Percentiles rank a stretch among this genome's conserved stretches.
Conservation (phyloP, 2,329 filamentous ascomycete genomes). For the Drechslerella coelobrocha region DNA sequence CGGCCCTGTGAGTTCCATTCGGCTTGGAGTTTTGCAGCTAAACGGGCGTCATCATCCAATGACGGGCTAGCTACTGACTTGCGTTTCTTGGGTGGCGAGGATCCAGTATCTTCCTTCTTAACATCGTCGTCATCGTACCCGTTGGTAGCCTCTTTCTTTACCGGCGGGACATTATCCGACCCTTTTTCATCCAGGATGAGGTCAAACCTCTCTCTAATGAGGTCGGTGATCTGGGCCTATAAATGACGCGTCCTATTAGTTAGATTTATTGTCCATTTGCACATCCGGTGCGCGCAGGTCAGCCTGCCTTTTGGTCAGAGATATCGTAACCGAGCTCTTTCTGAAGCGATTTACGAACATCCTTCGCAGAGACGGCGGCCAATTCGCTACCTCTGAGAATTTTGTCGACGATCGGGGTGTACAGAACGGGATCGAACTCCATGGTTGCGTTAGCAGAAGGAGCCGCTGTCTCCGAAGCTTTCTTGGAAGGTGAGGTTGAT, state of each 20-base stretch:
- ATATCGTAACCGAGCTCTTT: constrained; percentile 66
- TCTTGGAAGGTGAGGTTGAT: constrained; percentile 2
- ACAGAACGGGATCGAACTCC: constrained; percentile 57
- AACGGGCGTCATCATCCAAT: constrained; percentile 80
- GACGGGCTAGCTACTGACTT: constrained; percentile 62
- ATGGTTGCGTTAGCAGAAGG: constrained; percentile 20
- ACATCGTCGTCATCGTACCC: constrained; percentile 58
- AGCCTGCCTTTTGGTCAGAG: constrained; percentile 66
- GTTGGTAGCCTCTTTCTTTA: constrained; percentile 56
- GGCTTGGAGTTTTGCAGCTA: constrained; percentile 86
- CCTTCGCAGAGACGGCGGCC: constrained; percentile 70
- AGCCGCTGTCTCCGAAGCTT: constrained; percentile 7
- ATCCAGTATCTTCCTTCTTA: constrained; percentile 56
- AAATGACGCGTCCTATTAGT: neutral
- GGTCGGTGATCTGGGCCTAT: constrained; percentile 72
- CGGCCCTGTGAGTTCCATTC: constrained; percentile 78
- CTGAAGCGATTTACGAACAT: constrained; percentile 67
- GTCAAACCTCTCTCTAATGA: constrained; percentile 78
- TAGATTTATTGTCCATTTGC: constrained; percentile 8
- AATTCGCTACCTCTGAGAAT: constrained; percentile 68
- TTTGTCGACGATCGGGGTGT: constrained; percentile 67
- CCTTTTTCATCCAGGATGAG: constrained; percentile 66
- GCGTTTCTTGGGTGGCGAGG: constrained; percentile 56
- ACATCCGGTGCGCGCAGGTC: neutral
- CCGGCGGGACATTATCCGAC: constrained; percentile 56